phyloP scores from a whole-genome alignment of 1,284 basidiomycete species.

The Ganoderma multipileum region DNA sequence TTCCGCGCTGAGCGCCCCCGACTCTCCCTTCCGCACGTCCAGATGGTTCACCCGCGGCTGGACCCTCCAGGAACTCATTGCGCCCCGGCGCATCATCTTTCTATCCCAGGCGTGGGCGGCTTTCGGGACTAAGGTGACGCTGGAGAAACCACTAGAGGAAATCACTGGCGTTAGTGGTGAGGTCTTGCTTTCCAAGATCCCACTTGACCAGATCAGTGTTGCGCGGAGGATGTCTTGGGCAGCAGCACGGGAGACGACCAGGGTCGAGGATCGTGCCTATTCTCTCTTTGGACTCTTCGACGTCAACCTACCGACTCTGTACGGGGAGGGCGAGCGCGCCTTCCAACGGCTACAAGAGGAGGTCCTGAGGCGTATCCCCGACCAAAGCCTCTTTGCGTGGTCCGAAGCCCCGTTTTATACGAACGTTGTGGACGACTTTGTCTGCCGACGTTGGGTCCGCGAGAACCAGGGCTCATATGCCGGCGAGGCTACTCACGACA shows the following conservation, averaged over 20 bases:
- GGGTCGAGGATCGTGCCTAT: conserved; percentile 17
- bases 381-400: conserved; percentile 14
- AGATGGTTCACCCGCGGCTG: background rate
- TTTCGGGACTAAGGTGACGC: background rate
- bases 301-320: conserved; percentile 6
- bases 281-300: conserved; percentile 16
- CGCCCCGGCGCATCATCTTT: background rate
- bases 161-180: background rate
- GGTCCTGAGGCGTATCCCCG: conserved; percentile 2
- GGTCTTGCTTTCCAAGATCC: background rate
- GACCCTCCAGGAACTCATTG: conserved; percentile 2
- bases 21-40: background rate
- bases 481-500: too few relatives aligned
- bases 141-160: background rate
- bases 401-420: background rate
- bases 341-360: conserved; percentile 10
- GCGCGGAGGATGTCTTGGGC: conserved; percentile 21
- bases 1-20: background rate
- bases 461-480: too few relatives aligned
- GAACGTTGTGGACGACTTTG: background rate
- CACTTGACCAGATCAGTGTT: conserved; percentile 1
- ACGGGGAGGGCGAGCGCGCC: conserved; percentile 8
- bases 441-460: background rate
- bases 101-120: background rate
- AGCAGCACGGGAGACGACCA: conserved; percentile 1